Evolutionary conservation across 2,329 filamentous ascomycete genomes (phyloP), one percentile per base, ranked within the genome.

Genomic region (Colletotrichum noveboracense): DNA sequence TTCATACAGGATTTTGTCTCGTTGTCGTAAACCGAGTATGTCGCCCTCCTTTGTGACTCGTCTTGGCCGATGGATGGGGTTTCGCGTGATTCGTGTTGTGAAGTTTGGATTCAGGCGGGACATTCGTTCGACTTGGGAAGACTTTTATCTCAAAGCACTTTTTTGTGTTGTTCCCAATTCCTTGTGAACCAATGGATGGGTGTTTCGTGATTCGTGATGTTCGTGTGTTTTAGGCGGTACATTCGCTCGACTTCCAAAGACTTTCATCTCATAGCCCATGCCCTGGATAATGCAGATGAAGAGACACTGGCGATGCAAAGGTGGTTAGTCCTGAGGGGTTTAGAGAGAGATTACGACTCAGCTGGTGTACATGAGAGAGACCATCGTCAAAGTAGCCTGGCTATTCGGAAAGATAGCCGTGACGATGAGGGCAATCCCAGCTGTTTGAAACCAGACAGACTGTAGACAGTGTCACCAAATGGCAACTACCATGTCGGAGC

Each of bases 171-270:
- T 48, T 21, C 6, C n/a, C n/a, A 21, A 48, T 13, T 2, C 6
- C 38, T 0, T 7, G n/a, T 13, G 1, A 1, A 13, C 18, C 6
- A 48, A 21, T 21, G 2, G 18, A 21, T 1, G 1, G n/a, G 6
- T 4, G n/a, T 48, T 48, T 21, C 43, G 43, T 48, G 38, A 43
- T 43, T n/a, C 38, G 38, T 43, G n/a, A 21, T 48, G n/a, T 0
- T 48, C n/a, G 43, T 21, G 10, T 48, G 43, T 48, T 48, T 48
- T 21, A 0, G 10, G 43, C 43, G n/a, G n/a, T 48, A 48, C 43
- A 48, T 48, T 48, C 43, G 10, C 10, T 48, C 43, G 43, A 48
- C 43, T 13, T 48, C 10, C 4, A 7, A 48, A 48, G n/a, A 48
- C 43, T 48, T 48, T 21, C 43, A 48, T 48, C 43, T 48, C 43